phyloP scores from a whole-genome alignment of 495 filamentous ascomycete species.

The Venustampulla echinocandica region DNA sequence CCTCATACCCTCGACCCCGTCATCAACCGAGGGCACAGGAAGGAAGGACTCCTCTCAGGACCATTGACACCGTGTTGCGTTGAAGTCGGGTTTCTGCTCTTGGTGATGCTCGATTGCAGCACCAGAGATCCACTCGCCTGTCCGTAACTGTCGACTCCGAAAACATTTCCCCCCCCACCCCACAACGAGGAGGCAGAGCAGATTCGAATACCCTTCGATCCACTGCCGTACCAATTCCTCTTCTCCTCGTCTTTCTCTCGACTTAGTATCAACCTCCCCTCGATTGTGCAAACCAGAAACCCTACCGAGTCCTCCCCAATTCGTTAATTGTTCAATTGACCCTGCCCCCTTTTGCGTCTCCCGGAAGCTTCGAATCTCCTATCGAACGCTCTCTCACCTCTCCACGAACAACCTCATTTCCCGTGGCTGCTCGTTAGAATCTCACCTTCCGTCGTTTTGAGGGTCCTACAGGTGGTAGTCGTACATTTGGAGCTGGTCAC shows the following conservation, averaged over 20 bases:
- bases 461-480: constrained; percentile 1
- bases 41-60: constrained; percentile 7
- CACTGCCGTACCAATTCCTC: background rate
- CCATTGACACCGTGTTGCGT: constrained; percentile 21
- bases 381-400: background rate
- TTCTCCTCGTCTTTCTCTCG: background rate
- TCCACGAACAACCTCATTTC: background rate
- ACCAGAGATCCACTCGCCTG: constrained; percentile 14
- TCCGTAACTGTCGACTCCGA: constrained; percentile 20
- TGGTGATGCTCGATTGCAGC: constrained; percentile 18
- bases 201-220: constrained; percentile 5
- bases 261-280: background rate
- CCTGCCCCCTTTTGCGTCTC: background rate
- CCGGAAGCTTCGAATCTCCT: background rate
- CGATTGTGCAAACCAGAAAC: background rate
- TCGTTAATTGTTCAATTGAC: background rate
- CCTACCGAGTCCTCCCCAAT: background rate
- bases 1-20: constrained; percentile 14
- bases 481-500: constrained; percentile 5
- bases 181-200: constrained; percentile 14
- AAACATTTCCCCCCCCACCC: constrained; percentile 1
- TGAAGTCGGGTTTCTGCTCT: constrained; percentile 9
- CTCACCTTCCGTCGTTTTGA: constrained; percentile 5
- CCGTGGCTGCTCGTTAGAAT: background rate
- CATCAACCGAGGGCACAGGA: constrained; percentile 17